Percentiles rank a stretch among this genome's conserved stretches.
These are phyloP conservation scores for Cornus controversa DNA, from an alignment of 148 eudicot species.

Conservation along the genomic window DNA sequence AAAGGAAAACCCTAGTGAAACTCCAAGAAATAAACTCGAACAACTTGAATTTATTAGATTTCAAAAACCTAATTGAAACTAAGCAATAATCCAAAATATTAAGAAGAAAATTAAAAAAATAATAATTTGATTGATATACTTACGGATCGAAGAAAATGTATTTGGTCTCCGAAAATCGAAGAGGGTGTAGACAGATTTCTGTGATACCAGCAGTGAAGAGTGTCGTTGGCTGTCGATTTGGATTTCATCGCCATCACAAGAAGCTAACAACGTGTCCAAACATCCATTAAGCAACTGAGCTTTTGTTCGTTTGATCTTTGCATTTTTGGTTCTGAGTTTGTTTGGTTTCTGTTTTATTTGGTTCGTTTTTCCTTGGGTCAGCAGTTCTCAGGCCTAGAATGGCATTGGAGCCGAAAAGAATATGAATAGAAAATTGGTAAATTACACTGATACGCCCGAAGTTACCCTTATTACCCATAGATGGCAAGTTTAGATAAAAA, in stretches of 20 bases:
- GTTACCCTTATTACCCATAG: no score
- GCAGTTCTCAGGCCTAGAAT: no score
- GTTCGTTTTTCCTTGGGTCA: no score
- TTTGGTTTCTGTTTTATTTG: no score
- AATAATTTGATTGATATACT: neutral
- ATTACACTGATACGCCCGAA: no score
- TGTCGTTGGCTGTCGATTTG: neutral
- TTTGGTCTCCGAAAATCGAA: neutral
- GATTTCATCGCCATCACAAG: neutral
- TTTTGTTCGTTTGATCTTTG: no score
- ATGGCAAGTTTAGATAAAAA: no score
- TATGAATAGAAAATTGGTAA: no score
- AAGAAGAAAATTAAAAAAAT: neutral
- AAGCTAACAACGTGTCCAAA: neutral
- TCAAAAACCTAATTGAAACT: neutral
- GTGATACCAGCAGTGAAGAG: neutral
- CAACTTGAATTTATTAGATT: neutral
- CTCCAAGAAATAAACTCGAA: conserved; percentile 2
- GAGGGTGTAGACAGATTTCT: neutral
- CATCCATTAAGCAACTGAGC: neutral
- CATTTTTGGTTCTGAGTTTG: no score
- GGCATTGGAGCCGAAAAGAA: no score
- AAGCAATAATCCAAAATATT: neutral
- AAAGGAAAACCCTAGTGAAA: neutral
- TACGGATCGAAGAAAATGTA: conserved; percentile 1